A percentile compares a stretch with the other conserved stretches of the same genome.
These are phyloP conservation scores for Cutaneotrichosporon sp. DNA, from an alignment of 1,284 basidiomycete species.

Conservation along the genomic window DNA sequence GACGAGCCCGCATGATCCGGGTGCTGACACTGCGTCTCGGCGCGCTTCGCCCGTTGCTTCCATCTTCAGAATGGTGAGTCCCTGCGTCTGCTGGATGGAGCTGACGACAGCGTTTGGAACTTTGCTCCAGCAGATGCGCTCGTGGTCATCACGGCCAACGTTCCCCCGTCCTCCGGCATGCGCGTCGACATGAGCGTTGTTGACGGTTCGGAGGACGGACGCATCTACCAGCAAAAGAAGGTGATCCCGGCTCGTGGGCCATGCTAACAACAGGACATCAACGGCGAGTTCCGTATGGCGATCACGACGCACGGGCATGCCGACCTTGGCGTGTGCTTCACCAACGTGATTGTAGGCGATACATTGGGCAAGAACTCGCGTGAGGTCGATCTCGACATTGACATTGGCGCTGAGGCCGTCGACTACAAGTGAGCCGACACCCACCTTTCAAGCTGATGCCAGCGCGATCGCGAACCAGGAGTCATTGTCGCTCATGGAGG, in stretches of 20 bases:
- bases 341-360: constrained; percentile 62
- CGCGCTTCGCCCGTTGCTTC: constrained; percentile 1
- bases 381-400: constrained; percentile 86
- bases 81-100: too few relatives aligned
- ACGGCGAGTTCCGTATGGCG: constrained; percentile 85
- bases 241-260: constrained; percentile 17
- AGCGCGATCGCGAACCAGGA: constrained; percentile 99
- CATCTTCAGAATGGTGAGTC: constrained; percentile 38
- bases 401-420: constrained; percentile 96
- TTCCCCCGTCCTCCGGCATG: constrained; percentile 65
- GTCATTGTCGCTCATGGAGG: constrained; percentile 89
- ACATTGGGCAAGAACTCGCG: constrained; percentile 53
- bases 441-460: constrained; percentile 4
- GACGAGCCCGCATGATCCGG: too few relatives aligned
- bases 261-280: constrained; percentile 56
- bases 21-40: constrained; percentile 1
- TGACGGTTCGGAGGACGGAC: constrained; percentile 79
- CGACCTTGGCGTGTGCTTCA: constrained; percentile 92
- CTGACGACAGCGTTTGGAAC: constrained; percentile 76
- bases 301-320: constrained; percentile 90
- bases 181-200: constrained; percentile 89
- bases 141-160: constrained; percentile 90
- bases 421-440: constrained; percentile 79
- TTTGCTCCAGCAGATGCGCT: constrained; percentile 76
- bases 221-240: constrained; percentile 86